Evolutionary conservation across 2,329 filamentous ascomycete genomes (phyloP).

Genomic region (Microsporum audouinii): DNA sequence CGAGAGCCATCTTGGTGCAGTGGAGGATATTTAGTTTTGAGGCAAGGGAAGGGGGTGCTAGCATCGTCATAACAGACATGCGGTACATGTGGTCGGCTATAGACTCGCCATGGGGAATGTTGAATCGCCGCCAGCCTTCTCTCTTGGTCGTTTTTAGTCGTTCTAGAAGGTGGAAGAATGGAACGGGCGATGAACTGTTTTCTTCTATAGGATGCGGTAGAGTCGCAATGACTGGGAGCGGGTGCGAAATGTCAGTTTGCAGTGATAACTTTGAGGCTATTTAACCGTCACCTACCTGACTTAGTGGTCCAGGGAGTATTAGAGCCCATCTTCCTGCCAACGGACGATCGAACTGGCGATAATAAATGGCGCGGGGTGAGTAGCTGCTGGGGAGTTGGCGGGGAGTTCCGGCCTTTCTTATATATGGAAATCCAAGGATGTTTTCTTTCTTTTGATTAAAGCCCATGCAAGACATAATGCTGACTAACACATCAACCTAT

Average conservation of each 20-base stretch:
- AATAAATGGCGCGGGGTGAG: not conserved
- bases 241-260: not conserved
- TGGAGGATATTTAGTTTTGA: conserved; percentile 61
- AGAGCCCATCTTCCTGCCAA: conserved; percentile 2
- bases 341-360: not conserved
- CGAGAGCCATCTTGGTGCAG: conserved; percentile 88
- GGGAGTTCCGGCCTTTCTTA: not conserved
- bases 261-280: not conserved
- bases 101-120: conserved; percentile 65
- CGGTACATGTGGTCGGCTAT: conserved; percentile 99
- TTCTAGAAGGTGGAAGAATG: conserved; percentile 91
- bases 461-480: not conserved
- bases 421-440: not conserved
- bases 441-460: not conserved
- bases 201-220: conserved; percentile 51
- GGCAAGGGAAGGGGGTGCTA: conserved; percentile 65
- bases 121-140: conserved; percentile 88
- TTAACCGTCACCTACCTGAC: not conserved
- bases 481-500: conserved; percentile 1
- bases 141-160: conserved; percentile 92
- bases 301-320: conserved; percentile 1
- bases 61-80: conserved; percentile 93
- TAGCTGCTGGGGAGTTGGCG: not conserved
- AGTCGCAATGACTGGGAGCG: conserved; percentile 47
- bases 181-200: conserved; percentile 59